phyloP scores from a whole-genome alignment of 306 rosid species.

The Cucurbita maxima region DNA sequence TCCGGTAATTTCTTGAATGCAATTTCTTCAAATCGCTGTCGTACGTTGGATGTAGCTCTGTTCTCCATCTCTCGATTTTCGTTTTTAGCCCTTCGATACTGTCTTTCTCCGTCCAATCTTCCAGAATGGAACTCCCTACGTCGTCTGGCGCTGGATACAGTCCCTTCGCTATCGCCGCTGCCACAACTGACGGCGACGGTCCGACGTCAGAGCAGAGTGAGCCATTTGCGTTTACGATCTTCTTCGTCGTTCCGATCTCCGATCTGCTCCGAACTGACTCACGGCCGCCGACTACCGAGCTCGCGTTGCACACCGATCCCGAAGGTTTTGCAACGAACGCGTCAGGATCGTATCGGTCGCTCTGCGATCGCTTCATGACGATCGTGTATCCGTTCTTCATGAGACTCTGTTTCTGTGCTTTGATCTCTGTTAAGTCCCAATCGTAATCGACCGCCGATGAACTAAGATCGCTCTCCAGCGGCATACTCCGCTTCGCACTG shows the following conservation, averaged over 20 bases:
- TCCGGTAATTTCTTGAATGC: background rate
- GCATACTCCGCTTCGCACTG: constrained; percentile 52
- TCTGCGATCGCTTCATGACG: constrained; percentile 11
- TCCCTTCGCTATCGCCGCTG: constrained; percentile 54
- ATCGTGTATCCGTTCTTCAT: background rate
- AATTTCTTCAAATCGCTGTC: constrained; percentile 8
- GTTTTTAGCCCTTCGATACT: constrained; percentile 42
- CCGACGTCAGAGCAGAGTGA: constrained; percentile 48
- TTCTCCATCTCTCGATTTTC: constrained; percentile 61
- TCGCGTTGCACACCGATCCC: constrained; percentile 2
- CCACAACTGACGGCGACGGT: constrained; percentile 61
- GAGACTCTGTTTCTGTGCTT: background rate
- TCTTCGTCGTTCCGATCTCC: background rate
- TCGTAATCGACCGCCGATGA: constrained; percentile 24
- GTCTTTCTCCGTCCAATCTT: constrained; percentile 41
- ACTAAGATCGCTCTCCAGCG: constrained; percentile 45
- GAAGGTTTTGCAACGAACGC: background rate
- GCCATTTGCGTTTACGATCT: constrained; percentile 14
- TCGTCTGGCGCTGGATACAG: constrained; percentile 18
- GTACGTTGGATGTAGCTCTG: constrained; percentile 40
- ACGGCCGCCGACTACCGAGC: background rate
- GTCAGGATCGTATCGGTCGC: constrained; percentile 12
- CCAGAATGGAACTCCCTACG: constrained; percentile 20
- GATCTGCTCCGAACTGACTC: background rate
- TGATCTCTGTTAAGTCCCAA: constrained; percentile 18